Base-by-base conservation (phyloP, 257 asterid genomes). In the Gentiana dahurica region DNA sequence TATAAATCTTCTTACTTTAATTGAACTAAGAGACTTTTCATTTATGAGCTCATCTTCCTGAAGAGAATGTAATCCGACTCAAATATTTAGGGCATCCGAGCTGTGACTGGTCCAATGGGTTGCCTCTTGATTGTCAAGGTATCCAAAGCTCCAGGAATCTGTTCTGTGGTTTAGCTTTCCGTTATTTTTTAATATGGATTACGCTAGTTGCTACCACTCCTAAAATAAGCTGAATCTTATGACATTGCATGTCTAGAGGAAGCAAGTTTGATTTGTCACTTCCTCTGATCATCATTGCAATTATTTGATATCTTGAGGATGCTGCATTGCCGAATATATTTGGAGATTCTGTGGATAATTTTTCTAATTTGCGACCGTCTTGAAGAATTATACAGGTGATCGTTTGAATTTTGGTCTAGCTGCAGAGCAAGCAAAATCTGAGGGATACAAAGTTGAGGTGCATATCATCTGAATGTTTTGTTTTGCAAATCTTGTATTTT, bases 321-420 rank as follows among this genome's bases (percentile, higher is more conserved):
- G n/a, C 34, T 55, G 1, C 45, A 2, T 8, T 55, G 46, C 32
- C 49, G 15, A n/a, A 48, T 36, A 15, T 36, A 35, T 38, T 24
- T 24, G 24, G 32, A 32, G 11, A 43, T 13, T 10, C 47, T 55
- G 4, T 8, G 49, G 46, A 15, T 13, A 41, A 50, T 53, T 60
- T 56, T 60, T 54, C 53, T 57, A 55, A 62, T 55, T 43, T 34
- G 33, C 45, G 38, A 35, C 45, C 53, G 51, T 68, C 24, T 72
- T 60, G 60, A 69, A 91, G 98, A 91, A 91, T 64, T 91, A 91
- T 75, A 91, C 98, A 13, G 97, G 95, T 1, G 98, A 91, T 69
- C 87, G 98, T 47, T 69, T 91, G 63, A 87, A 91, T 78, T 91
- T 91, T 77, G 97, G 98, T 72, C 73, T 91, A 84, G 98, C 98